These are phyloP conservation scores for Globisporangium carolinianum DNA, from an alignment of 352 stramenopile species.

Conservation along the genomic window DNA sequence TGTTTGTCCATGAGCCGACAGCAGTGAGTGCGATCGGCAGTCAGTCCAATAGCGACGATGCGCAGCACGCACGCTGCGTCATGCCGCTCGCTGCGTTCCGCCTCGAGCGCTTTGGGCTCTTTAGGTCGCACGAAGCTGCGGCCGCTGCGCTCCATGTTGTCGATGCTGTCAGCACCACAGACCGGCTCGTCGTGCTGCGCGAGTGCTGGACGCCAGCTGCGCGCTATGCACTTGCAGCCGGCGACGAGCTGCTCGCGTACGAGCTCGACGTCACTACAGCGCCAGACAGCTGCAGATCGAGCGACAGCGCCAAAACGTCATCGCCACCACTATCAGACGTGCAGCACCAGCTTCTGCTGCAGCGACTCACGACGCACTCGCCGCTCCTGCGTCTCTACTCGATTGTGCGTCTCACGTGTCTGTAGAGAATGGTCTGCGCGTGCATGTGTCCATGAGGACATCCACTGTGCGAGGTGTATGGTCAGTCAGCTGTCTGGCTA, in stretches of 20 bases:
- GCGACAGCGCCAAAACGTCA: not conserved
- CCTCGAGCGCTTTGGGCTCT: constrained; percentile 24
- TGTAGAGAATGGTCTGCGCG: not conserved
- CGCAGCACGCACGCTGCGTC: not conserved
- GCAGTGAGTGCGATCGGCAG: not conserved
- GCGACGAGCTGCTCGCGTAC: constrained; percentile 22
- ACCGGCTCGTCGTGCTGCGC: not conserved
- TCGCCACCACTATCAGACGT: not conserved
- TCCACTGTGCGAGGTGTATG: too few species aligned
- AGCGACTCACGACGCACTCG: constrained; percentile 12
- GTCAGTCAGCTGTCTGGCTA: too few species aligned
- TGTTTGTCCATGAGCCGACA: constrained; percentile 25
- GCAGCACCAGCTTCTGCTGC: not conserved
- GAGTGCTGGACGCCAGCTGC: constrained; percentile 23
- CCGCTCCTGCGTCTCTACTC: constrained; percentile 20
- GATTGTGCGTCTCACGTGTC: constrained; percentile 12
- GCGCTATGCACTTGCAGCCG: constrained; percentile 8
- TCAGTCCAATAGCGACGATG: not conserved
- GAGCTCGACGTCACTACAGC: constrained; percentile 14
- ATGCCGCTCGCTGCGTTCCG: constrained; percentile 17
- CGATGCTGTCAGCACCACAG: too few species aligned
- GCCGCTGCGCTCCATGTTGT: not conserved
- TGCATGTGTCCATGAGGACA: not conserved
- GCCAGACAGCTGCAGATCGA: too few species aligned
- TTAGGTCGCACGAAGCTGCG: constrained; percentile 15